These are phyloP conservation scores for Chaetomiaceae sp. DNA, from an alignment of 2,329 filamentous ascomycete genomes.

Conservation along the genomic window DNA sequence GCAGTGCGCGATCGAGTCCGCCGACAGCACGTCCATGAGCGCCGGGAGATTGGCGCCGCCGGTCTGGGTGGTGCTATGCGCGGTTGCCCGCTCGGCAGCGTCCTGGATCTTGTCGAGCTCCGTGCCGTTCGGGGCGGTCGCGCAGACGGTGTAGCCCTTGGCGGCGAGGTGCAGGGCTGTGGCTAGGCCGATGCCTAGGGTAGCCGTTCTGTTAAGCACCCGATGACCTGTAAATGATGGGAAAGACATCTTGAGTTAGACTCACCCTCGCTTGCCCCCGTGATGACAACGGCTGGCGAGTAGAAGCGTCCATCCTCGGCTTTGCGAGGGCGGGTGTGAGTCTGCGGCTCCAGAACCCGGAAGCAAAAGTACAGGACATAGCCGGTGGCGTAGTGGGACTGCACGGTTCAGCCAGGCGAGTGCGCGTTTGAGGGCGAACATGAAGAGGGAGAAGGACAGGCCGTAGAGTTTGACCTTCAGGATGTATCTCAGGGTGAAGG, in stretches of 20 bases:
- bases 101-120: constrained; percentile 3
- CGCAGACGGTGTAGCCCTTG: constrained; percentile 9
- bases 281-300: constrained; percentile 7
- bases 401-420: constrained; percentile 5
- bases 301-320: constrained; percentile 2
- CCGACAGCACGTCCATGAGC: constrained; percentile 8
- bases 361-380: constrained; percentile 10
- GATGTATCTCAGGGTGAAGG: too few species aligned
- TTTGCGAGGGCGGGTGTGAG: constrained; percentile 8
- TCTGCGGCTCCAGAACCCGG: constrained; percentile 7
- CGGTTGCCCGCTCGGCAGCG: neutral
- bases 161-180: constrained; percentile 1
- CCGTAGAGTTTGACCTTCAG: too few species aligned
- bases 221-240: too few species aligned
- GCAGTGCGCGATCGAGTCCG: constrained; percentile 5
- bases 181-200: constrained; percentile 8
- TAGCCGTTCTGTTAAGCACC: too few species aligned
- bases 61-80: neutral
- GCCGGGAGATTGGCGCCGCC: constrained; percentile 1
- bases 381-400: constrained; percentile 9
- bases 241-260: too few species aligned
- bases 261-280: constrained; percentile 10
- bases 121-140: constrained; percentile 5
- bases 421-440: constrained; percentile 1
- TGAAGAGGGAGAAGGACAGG: constrained; percentile 4